phyloP scores from a whole-genome alignment of 129 eudicot species.

The Flaveria robusta region DNA sequence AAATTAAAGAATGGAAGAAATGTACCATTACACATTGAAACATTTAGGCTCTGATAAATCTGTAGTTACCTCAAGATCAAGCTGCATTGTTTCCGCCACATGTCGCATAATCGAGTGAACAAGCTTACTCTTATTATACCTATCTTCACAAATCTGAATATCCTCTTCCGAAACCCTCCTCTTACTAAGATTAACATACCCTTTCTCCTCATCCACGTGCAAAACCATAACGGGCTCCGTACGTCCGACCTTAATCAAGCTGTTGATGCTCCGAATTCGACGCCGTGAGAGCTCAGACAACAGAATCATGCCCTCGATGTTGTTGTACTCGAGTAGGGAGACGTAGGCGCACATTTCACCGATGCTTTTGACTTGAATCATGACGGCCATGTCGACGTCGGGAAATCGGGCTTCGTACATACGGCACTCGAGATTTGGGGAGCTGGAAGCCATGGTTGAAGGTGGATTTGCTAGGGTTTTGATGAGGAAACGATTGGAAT shows the following conservation, averaged over 20 bases:
- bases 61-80: conserved; percentile 71
- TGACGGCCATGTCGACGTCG: conserved; percentile 80
- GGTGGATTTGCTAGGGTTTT: conserved; percentile 16
- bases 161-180: conserved; percentile 83
- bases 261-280: conserved; percentile 85
- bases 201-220: conserved; percentile 82
- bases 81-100: conserved; percentile 77
- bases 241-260: conserved; percentile 83
- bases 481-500: conserved; percentile 2
- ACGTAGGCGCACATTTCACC: conserved; percentile 95
- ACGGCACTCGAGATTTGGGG: conserved; percentile 81
- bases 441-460: conserved; percentile 52
- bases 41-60: neutral
- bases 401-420: conserved; percentile 92
- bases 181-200: conserved; percentile 83
- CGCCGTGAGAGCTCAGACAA: conserved; percentile 89
- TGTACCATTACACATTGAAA: neutral
- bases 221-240: conserved; percentile 93
- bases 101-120: conserved; percentile 96
- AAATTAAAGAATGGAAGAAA: neutral
- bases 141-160: conserved; percentile 10
- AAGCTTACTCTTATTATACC: conserved; percentile 72
- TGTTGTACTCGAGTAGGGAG: conserved; percentile 82
- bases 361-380: conserved; percentile 91
- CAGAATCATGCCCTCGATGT: conserved; percentile 89